A percentile compares a stretch with the other conserved stretches of the same genome.
Conservation (phyloP, 208 protist species). For the Crithidia bombi region DNA sequence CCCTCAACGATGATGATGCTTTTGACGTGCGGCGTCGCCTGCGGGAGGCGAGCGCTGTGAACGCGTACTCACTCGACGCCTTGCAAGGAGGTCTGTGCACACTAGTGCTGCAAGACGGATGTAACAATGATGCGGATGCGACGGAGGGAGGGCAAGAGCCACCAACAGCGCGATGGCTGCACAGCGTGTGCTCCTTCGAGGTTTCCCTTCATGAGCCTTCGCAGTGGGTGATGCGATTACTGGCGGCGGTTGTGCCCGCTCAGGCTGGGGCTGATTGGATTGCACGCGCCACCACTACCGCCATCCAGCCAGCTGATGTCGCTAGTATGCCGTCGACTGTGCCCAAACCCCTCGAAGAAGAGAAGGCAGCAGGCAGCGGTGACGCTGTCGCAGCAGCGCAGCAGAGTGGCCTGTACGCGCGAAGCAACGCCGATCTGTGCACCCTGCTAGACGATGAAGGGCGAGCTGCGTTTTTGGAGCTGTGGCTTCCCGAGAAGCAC, state of each 20-base stretch:
- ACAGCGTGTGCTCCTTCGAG: slow-evolving; percentile 62
- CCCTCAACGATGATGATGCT: slow-evolving; percentile 40
- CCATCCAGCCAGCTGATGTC: background rate
- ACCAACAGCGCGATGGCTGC: slow-evolving; percentile 58
- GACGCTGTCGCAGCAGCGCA: background rate
- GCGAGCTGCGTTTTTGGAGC: slow-evolving; percentile 40
- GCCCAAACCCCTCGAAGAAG: background rate
- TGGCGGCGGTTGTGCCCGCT: slow-evolving; percentile 21
- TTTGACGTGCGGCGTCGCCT: slow-evolving; percentile 73
- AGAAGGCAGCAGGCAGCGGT: background rate
- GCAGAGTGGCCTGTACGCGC: background rate
- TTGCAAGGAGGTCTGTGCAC: slow-evolving; percentile 71
- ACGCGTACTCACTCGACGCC: slow-evolving; percentile 53
- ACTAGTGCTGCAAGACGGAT: slow-evolving; percentile 49
- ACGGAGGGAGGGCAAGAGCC: background rate
- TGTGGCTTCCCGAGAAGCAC: slow-evolving; percentile 86
- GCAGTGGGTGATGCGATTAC: slow-evolving; percentile 25
- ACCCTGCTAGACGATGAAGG: slow-evolving; percentile 12
- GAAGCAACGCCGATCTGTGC: background rate
- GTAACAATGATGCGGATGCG: no score
- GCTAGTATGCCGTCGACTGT: background rate
- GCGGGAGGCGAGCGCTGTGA: slow-evolving; percentile 57
- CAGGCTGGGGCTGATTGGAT: slow-evolving; percentile 32
- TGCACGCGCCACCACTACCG: background rate
- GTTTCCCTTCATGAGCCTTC: slow-evolving; percentile 19